Evolutionary conservation across 2,329 filamentous ascomycete species (phyloP), one percentile per base, ranked within the genome.

Genomic region (Ophiocordyceps camponoti-leonardi): DNA sequence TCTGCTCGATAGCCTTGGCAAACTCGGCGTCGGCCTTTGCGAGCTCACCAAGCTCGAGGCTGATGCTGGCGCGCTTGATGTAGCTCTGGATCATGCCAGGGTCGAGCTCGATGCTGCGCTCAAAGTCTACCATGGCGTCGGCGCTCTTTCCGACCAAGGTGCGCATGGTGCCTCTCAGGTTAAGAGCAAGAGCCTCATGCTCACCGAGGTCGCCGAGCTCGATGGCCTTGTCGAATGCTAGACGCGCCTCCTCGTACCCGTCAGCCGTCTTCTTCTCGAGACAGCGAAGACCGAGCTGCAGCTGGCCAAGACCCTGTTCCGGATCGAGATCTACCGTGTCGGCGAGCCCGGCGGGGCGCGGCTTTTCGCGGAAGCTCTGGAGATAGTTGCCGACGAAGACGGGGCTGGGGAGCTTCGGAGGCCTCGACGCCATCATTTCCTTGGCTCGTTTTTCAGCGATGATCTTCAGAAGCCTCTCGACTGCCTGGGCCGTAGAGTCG

Each of bases 381-480:
- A 98, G 81, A 65, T 98, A 98, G 72, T 98, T 98, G 60, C 87
- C 86, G 53, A 98, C 88, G 56, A 96, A 98, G 13, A 88, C 95
- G 28, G 92, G 83, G 65, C 88, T 95, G 19, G 92, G 92, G 44
- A 98, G 75, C 67, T 86, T 90, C 68, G 86, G 83, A 31, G 72
- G 68, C 66, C 92, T 90, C 64, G 88, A 90, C 49, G 75, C 74
- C 56, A 98, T 72, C 59, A 98, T 94, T 51, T 79, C 80, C 68
- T 90, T 87, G 52, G 85, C 90, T 71, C 95, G 95, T 53, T 84
- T 75, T 67, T 96, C 90, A 42, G 92, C 92, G 44, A 96, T 90
- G 69, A 94, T 94, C 74, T 96, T 96, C 51, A 98, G 73, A 51
- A 98, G 69, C 50, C 90, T 74, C 71, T 98, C 92, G 11, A 98